Evolutionary conservation across 768 basidiomycete species (phyloP).

Genomic region (Hericium erinaceus): DNA sequence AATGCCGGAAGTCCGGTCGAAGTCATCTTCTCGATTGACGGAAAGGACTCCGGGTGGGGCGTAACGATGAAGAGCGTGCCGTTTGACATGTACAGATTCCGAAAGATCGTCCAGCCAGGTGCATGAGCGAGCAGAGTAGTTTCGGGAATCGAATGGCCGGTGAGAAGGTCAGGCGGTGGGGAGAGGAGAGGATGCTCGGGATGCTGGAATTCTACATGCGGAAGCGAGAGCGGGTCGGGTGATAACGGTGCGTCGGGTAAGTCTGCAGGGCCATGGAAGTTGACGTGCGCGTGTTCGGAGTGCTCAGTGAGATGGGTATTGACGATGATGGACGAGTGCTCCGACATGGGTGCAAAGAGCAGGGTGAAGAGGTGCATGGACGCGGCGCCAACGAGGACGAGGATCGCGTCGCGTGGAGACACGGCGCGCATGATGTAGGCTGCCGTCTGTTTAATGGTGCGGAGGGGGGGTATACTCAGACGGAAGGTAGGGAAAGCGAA

Average conservation of each 20-base stretch:
- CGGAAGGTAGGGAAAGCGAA: no score
- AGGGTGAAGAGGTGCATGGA: constrained; percentile 44
- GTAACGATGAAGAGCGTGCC: constrained; percentile 71
- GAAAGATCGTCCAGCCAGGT: constrained; percentile 81
- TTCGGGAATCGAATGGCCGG: constrained; percentile 28
- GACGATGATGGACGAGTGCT: constrained; percentile 2
- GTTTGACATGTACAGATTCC: constrained; percentile 77
- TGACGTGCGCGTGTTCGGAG: background rate
- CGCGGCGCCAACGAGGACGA: constrained; percentile 49
- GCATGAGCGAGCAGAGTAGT: constrained; percentile 57
- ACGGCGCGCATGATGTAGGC: constrained; percentile 23
- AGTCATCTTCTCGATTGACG: constrained; percentile 46
- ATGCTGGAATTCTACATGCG: background rate
- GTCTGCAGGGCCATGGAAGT: background rate
- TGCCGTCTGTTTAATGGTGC: background rate
- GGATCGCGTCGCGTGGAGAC: constrained; percentile 47
- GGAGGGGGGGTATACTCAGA: background rate
- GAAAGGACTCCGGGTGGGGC: constrained; percentile 34
- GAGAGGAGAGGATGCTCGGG: background rate
- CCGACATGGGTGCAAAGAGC: constrained; percentile 17
- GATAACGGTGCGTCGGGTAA: background rate
- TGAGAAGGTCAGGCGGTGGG: background rate
- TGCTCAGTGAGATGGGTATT: constrained; percentile 16
- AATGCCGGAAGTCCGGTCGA: constrained; percentile 54
- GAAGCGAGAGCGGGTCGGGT: background rate